A percentile compares a stretch with the other conserved stretches of the same genome.
Conservation (phyloP, 192 early-diverging fungal species). For the Hyaloraphidium curvatum region DNA sequence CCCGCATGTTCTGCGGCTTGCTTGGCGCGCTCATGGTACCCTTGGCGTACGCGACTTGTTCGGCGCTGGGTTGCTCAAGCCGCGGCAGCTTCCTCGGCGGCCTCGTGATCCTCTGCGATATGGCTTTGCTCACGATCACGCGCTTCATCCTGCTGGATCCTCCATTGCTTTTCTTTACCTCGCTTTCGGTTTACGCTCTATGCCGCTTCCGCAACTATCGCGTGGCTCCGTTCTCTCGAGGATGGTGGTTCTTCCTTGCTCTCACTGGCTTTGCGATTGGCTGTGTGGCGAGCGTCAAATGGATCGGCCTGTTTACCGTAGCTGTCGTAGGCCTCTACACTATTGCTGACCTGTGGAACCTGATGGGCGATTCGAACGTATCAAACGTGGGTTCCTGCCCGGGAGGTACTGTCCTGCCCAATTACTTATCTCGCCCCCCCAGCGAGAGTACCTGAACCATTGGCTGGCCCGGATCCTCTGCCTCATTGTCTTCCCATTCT, state of each 20-base stretch:
- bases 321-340: constrained; percentile 83
- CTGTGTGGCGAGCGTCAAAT: constrained; percentile 66
- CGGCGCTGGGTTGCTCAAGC: constrained; percentile 44
- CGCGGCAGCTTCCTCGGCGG: constrained; percentile 52
- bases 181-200: constrained; percentile 38
- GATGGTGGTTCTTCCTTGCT: constrained; percentile 77
- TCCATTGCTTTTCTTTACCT: constrained; percentile 81
- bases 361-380: constrained; percentile 56
- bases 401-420: background rate
- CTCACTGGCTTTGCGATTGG: constrained; percentile 77
- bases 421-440: background rate
- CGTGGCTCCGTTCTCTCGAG: constrained; percentile 11
- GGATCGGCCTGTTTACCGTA: constrained; percentile 86
- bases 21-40: constrained; percentile 81
- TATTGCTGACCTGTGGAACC: constrained; percentile 74
- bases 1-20: constrained; percentile 72
- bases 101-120: constrained; percentile 59
- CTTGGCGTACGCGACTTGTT: constrained; percentile 73
- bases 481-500: constrained; percentile 62
- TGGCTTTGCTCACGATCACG: constrained; percentile 55
- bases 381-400: constrained; percentile 10
- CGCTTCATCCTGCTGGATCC: constrained; percentile 91
- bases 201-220: constrained; percentile 57
- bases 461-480: constrained; percentile 61
- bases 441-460: constrained; percentile 48